phyloP scores from a whole-genome alignment of 1,139 yeast genomes.

The Yamadazyma conglobata region DNA sequence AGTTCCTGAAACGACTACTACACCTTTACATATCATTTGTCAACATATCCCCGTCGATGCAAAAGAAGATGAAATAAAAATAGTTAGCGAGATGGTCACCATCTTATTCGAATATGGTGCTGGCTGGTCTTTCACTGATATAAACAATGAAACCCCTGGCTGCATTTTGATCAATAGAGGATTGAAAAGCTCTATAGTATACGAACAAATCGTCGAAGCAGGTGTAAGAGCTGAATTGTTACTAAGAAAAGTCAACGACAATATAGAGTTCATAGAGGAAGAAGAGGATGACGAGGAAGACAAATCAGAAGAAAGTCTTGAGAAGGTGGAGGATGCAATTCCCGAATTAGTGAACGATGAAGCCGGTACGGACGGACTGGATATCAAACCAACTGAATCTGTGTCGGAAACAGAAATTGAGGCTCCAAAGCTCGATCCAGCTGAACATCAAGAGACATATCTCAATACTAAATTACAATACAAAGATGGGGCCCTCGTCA shows the following conservation, averaged over 20 bases:
- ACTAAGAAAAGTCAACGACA: constrained; percentile 67
- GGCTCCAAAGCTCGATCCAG: constrained; percentile 34
- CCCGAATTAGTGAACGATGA: constrained; percentile 8
- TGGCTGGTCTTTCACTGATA: constrained; percentile 79
- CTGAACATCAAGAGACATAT: constrained; percentile 63
- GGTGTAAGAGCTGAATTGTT: constrained; percentile 89
- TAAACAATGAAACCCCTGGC: constrained; percentile 70
- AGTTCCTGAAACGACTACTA: constrained; percentile 53
- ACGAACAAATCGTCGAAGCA: constrained; percentile 64
- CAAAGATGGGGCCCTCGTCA: constrained; percentile 66
- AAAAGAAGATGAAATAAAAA: constrained; percentile 39
- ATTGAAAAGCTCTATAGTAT: constrained; percentile 42
- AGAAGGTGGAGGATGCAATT: constrained; percentile 15
- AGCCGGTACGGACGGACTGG: constrained; percentile 16
- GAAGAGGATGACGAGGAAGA: constrained; percentile 17
- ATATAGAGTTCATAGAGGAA: constrained; percentile 36
- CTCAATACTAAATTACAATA: constrained; percentile 67
- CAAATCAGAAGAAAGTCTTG: constrained; percentile 17
- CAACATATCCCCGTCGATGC: constrained; percentile 48
- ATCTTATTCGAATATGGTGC: constrained; percentile 81
- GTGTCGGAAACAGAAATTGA: constrained; percentile 6
- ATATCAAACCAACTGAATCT: constrained; percentile 3
- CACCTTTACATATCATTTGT: constrained; percentile 73
- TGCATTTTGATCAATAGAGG: constrained; percentile 58
- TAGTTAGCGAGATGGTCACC: constrained; percentile 56